Conservation (phyloP, 2,329 filamentous ascomycete genomes). For the Ophiostoma australiae region DNA sequence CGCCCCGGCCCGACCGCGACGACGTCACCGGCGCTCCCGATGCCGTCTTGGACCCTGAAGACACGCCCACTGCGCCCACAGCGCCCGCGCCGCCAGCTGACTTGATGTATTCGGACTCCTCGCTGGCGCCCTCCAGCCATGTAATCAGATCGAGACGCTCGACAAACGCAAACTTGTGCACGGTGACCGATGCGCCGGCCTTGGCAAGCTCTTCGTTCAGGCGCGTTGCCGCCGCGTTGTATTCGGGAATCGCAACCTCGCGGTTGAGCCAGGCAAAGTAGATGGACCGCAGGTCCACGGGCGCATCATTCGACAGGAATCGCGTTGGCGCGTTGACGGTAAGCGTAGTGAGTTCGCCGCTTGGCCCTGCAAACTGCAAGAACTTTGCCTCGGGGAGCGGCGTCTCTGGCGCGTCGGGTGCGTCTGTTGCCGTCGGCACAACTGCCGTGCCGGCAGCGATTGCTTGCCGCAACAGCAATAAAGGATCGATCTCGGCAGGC, state of each 20-base stretch:
- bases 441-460: conserved; percentile 68
- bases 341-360: conserved; percentile 47
- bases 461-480: conserved; percentile 76
- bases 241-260: conserved; percentile 82
- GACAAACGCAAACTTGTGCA: conserved; percentile 86
- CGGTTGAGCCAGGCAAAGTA: conserved; percentile 96
- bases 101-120: conserved; percentile 90
- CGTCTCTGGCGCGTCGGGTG: conserved; percentile 58
- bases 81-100: conserved; percentile 42
- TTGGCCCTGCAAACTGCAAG: conserved; percentile 63
- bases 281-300: conserved; percentile 85
- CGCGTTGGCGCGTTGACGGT: conserved; percentile 72
- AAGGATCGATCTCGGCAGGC: conserved; percentile 52
- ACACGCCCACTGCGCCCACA: not conserved
- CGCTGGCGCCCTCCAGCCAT: conserved; percentile 84
- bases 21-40: conserved; percentile 43
- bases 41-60: conserved; percentile 30
- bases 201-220: conserved; percentile 73
- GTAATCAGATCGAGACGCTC: conserved; percentile 87
- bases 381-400: conserved; percentile 70
- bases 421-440: conserved; percentile 66
- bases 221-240: conserved; percentile 75
- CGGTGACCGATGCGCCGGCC: conserved; percentile 51
- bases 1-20: conserved; percentile 57
- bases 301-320: conserved; percentile 69